phyloP scores from a whole-genome alignment of 179 eudicot genomes.

The Beta lomatogona region DNA sequence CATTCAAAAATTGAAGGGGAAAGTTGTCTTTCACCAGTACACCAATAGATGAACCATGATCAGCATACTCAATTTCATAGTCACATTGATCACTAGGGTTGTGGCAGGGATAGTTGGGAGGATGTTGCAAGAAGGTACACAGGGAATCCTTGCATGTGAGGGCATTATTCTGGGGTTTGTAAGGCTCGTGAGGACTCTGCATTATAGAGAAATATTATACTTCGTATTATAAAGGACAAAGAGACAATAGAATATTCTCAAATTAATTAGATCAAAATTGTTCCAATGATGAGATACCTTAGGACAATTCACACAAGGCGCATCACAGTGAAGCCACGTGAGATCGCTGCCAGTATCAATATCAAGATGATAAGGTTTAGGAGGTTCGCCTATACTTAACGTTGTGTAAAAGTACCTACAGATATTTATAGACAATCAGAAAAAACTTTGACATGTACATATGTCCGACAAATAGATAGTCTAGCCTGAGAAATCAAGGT shows the following conservation, averaged over 20 bases:
- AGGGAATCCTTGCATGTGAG: conserved; percentile 57
- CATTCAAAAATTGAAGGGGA: conserved; percentile 50
- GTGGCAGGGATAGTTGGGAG: conserved; percentile 44
- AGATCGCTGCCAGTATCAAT: conserved; percentile 97
- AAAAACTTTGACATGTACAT: background rate
- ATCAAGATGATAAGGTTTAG: conserved; percentile 73
- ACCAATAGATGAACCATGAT: conserved; percentile 78
- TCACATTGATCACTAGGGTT: conserved; percentile 76
- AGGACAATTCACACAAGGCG: conserved; percentile 71
- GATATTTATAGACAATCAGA: background rate
- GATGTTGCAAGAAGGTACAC: conserved; percentile 54
- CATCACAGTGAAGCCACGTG: conserved; percentile 98
- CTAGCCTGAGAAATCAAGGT: background rate
- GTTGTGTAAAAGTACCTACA: conserved; percentile 77
- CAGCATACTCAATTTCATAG: conserved; percentile 82
- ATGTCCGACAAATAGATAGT: conserved; percentile 6
- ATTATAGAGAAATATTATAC: background rate
- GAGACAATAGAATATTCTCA: background rate
- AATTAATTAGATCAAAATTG: background rate
- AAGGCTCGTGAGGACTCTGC: conserved; percentile 57
- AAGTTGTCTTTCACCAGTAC: conserved; percentile 68
- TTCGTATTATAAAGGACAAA: background rate
- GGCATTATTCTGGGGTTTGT: conserved; percentile 62
- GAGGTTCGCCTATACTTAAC: conserved; percentile 62
- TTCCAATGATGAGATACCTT: conserved; percentile 47